Conservation (phyloP, 805 yeast species). For the Saturnispora mendoncae region DNA sequence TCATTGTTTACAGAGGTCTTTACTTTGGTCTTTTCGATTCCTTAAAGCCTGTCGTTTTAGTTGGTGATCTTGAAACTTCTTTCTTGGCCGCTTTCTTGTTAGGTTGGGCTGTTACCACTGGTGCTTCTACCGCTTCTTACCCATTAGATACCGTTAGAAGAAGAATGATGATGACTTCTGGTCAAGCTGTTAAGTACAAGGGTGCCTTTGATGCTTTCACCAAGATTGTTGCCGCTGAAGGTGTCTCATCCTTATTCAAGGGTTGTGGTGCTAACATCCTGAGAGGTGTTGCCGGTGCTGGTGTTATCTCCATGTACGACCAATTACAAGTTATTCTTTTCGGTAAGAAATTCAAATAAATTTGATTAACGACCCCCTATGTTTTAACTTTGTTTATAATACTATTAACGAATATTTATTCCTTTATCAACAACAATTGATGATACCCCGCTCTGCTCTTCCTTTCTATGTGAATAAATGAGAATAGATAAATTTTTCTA, state of each 20-base stretch:
- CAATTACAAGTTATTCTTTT: conserved; percentile 90
- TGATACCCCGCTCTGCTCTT: too few species aligned
- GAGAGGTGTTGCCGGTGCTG: conserved; percentile 99
- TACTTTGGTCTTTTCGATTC: conserved; percentile 98
- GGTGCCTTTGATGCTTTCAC: conserved; percentile 92
- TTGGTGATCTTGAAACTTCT: conserved; percentile 90
- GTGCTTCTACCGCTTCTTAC: conserved; percentile 97
- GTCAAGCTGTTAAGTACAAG: conserved; percentile 94
- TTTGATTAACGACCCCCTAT: conserved; percentile 14
- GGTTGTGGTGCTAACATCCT: conserved; percentile 99
- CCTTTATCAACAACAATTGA: not conserved
- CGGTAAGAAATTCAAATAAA: conserved; percentile 87
- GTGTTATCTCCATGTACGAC: conserved; percentile 97
- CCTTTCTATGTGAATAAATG: too few species aligned
- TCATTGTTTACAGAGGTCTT: conserved; percentile 97
- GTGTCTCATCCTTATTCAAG: conserved; percentile 88
- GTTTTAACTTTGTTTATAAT: conserved; percentile 9
- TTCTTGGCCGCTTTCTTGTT: conserved; percentile 92
- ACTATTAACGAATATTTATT: conserved; percentile 12
- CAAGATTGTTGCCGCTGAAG: conserved; percentile 92
- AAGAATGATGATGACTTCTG: conserved; percentile 99
- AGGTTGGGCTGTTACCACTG: conserved; percentile 98
- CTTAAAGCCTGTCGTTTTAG: conserved; percentile 87
- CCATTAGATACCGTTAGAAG: conserved; percentile 99
- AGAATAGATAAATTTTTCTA: too few species aligned